Evolutionary conservation across 2,329 filamentous ascomycete genomes (phyloP).

Genomic region (Ilyonectria destructans): DNA sequence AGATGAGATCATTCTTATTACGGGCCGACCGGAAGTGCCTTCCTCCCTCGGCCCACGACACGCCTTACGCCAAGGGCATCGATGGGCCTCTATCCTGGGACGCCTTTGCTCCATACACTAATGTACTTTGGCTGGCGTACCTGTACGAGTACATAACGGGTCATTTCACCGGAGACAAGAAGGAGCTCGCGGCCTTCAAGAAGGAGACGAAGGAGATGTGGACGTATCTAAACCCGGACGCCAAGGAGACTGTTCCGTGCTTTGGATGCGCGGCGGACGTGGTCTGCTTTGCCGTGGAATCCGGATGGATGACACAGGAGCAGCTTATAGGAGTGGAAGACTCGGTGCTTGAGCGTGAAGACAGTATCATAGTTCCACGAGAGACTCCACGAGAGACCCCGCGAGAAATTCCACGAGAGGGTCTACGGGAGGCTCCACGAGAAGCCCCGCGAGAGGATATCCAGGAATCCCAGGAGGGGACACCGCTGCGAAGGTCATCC

Average conservation of each 20-base stretch:
- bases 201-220: constrained; percentile 68
- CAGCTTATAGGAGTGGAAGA: constrained; percentile 63
- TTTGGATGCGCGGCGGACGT: constrained; percentile 72
- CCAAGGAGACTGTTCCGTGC: constrained; percentile 62
- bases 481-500: constrained; percentile 46
- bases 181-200: constrained; percentile 64
- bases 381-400: constrained; percentile 45
- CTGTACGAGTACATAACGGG: constrained; percentile 69
- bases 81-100: constrained; percentile 70
- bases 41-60: constrained; percentile 63
- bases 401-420: constrained; percentile 34
- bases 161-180: constrained; percentile 65
- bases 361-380: constrained; percentile 58
- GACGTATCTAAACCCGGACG: constrained; percentile 68
- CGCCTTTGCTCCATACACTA: constrained; percentile 73
- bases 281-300: constrained; percentile 71
- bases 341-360: constrained; percentile 58
- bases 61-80: constrained; percentile 63
- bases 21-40: constrained; percentile 67
- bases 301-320: constrained; percentile 70
- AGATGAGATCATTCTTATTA: constrained; percentile 73
- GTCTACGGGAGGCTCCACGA: neutral
- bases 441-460: constrained; percentile 49
- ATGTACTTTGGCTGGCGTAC: constrained; percentile 77
- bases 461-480: constrained; percentile 39